Evolutionary conservation across 73 alveolate species (phyloP), one percentile per base, ranked within the genome.

Genomic region (Symbiodinium natans): DNA sequence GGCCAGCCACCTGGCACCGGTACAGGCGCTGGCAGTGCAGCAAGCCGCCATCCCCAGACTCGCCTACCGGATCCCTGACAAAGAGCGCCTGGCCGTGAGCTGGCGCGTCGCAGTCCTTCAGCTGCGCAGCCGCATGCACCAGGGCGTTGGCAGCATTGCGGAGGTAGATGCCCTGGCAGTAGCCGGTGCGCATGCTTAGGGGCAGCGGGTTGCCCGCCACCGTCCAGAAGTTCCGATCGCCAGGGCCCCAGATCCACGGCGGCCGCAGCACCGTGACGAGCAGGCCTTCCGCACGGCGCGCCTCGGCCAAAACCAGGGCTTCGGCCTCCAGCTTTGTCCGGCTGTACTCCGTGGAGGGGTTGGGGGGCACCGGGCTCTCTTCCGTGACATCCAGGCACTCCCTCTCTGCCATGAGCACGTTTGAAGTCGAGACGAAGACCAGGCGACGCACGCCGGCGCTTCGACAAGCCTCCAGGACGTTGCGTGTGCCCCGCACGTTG

Each of bases 171-270:
- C 34, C 75, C 10, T 56, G 10, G 75, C 75, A 56, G 75, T 56
- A 56, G 6, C 75, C 75, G 6, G 75, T 56, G 33, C 75, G 75
- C 34, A 56, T 31, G 75, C 33, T 31, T 31, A 56, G 75, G 6
- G 75, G 75, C 75, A 56, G 75, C 75, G 75, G 75, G 75, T 56
- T 56, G 75, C 8, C 75, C 19, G 75, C 75, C 75, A 56, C 75
- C 6, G 59, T 46, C 75, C 75, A 56, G 75, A 56, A 56, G 59
- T 46, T 46, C 10, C 75, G 33, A 27, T 56, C 75, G 10, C 75
- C 75, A 15, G 75, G 75, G 34, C 75, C 75, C 75, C 75, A 56
- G 33, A 56, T 56, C 75, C 75, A 56, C 75, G 75, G 75, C 10
- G 75, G 75, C 33, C 75, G 75, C 75, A 56, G 75, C 75, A 56